These are phyloP conservation scores for Colletotrichum sp. DNA, from an alignment of 2,329 filamentous ascomycete species.

Conservation along the genomic window DNA sequence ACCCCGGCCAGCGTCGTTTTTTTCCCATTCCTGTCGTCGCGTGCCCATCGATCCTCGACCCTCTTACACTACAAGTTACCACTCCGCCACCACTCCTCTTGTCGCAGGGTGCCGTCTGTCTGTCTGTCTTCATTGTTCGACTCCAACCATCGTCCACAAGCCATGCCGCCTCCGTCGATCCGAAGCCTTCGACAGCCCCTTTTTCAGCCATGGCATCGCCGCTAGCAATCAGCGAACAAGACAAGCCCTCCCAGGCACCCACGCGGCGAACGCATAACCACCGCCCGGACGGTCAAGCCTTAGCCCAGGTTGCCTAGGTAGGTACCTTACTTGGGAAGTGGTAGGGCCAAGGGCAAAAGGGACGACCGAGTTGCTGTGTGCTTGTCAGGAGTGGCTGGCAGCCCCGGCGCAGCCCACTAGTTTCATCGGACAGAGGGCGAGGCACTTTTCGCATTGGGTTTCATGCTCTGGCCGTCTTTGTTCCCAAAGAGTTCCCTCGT, in stretches of 20 bases:
- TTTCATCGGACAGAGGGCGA: slow-evolving; percentile 2
- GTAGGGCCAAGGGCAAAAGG: background rate
- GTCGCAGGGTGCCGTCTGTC: background rate
- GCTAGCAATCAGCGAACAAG: background rate
- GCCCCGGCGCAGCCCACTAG: slow-evolving; percentile 8
- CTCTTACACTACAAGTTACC: background rate
- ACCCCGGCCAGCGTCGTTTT: background rate
- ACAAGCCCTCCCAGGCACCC: background rate
- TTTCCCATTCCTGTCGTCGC: background rate
- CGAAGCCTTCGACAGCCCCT: background rate
- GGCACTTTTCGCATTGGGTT: slow-evolving; percentile 6
- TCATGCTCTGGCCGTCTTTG: slow-evolving; percentile 12
- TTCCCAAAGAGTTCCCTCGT: background rate
- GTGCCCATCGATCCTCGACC: background rate
- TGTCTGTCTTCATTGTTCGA: background rate
- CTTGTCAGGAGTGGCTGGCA: background rate
- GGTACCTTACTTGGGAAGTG: background rate
- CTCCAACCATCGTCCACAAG: background rate
- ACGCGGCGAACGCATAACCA: background rate
- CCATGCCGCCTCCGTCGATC: background rate
- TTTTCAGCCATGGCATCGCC: background rate
- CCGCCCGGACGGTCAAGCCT: slow-evolving; percentile 13
- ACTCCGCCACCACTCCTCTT: background rate
- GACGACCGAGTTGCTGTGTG: background rate
- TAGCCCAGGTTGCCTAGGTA: background rate